Conservation (phyloP, 2,329 filamentous ascomycete genomes). For the Pezicula radicicola region DNA sequence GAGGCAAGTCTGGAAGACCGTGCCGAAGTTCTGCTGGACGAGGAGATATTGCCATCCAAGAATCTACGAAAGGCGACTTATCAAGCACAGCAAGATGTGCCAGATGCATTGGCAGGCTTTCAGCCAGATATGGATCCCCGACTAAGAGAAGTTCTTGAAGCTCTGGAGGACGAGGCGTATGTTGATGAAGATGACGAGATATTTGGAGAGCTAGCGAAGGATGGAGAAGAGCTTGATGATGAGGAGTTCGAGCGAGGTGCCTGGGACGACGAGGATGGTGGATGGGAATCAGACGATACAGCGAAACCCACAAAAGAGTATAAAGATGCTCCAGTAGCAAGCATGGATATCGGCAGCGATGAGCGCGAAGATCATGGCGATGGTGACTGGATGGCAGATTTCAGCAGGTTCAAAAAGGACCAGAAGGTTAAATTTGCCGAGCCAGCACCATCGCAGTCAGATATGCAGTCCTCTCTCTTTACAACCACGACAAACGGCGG, state of each 20-base stretch:
- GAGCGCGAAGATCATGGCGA: slow-evolving; percentile 60
- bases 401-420: slow-evolving; percentile 91
- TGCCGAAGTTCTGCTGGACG: slow-evolving; percentile 61
- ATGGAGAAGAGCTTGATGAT: slow-evolving; percentile 70
- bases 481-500: slow-evolving; percentile 78
- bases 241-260: slow-evolving; percentile 73
- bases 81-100: slow-evolving; percentile 88
- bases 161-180: slow-evolving; percentile 91
- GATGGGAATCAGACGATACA: slow-evolving; percentile 94
- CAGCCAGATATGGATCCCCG: slow-evolving; percentile 98
- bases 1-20: slow-evolving; percentile 54
- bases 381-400: slow-evolving; percentile 87
- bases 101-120: slow-evolving; percentile 88
- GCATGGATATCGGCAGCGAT: slow-evolving; percentile 45
- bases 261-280: slow-evolving; percentile 64
- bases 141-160: slow-evolving; percentile 85
- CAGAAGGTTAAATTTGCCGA: slow-evolving; percentile 47
- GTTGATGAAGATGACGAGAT: slow-evolving; percentile 83
- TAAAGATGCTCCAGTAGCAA: slow-evolving; percentile 32
- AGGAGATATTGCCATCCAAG: slow-evolving; percentile 75
- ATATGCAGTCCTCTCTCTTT: slow-evolving; percentile 66
- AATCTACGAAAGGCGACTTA: slow-evolving; percentile 77
- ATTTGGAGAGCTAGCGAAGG: slow-evolving; percentile 70
- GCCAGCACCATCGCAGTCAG: slow-evolving; percentile 50
- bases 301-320: slow-evolving; percentile 67